Base-by-base conservation (phyloP, 2,329 filamentous ascomycete genomes). In the Aspergillus vadensis region DNA sequence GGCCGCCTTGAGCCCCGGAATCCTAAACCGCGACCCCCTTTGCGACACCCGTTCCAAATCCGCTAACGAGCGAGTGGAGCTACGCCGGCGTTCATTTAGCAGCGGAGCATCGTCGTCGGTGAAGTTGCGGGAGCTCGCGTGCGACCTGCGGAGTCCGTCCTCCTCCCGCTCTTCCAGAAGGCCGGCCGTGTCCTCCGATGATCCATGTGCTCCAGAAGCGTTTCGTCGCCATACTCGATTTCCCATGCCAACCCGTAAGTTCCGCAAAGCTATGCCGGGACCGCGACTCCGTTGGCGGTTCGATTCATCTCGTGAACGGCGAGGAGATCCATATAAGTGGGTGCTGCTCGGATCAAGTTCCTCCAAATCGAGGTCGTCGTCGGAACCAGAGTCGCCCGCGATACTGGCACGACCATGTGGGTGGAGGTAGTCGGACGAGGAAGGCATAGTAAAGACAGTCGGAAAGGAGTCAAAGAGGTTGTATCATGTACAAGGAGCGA, bases 51-150 rank as follows among this genome's bases (percentile, higher is more conserved):
- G 79, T 50, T 79, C 68, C 12, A 70, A 69, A 23, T 73, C 65
- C 5, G 61, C 67, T 25, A 70, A 66, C 23, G 77, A 70, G 53
- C 70, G 74, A 60, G 70, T 63, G 4, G 71, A 73, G 38, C 76
- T 67, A 79, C 80, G 68, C 70, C 79, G 61, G 71, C 78, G 69
- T 59, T 77, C 69, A 30, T 84, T 80, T 19, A 96, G 80, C 32
- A 96, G 81, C n/a, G 91, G 90, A 38, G 86, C 87, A 77, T 94
- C 88, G 65, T 94, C 91, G 51, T 87, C 86, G 21, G 82, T 84
- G 64, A 80, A 80, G 48, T 70, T 68, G 15, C 81, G 81, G 25
- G 77, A 81, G 70, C 85, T 88, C 19, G 81, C 84, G 63, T 86
- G 86, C 1, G 87, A 88, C 68, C 85, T 83, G 63, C 85, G 81